These are phyloP conservation scores for Castanea mollissima DNA, from an alignment of 306 rosid species.

Conservation along the genomic window DNA sequence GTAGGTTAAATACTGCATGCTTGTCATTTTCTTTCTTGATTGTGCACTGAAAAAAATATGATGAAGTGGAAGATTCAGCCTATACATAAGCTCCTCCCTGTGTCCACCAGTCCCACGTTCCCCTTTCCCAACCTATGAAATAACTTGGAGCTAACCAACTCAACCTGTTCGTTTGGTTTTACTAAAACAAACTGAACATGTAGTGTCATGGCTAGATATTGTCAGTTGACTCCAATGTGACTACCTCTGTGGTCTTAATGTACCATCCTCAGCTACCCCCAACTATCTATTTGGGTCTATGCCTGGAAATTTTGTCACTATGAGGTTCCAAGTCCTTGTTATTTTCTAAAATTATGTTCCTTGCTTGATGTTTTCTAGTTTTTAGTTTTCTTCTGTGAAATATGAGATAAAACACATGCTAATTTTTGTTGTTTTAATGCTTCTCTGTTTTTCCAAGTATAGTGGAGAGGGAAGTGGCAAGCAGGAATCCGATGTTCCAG, in stretches of 20 bases:
- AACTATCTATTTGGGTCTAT: background rate
- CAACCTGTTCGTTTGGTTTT: background rate
- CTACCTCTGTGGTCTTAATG: background rate
- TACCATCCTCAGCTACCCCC: background rate
- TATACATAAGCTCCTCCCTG: background rate
- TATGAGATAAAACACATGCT: conserved; percentile 6
- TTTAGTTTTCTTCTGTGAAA: conserved; percentile 7
- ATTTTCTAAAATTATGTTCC: background rate
- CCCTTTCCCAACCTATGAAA: background rate
- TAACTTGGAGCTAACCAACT: background rate
- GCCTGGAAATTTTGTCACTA: background rate
- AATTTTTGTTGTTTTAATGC: conserved; percentile 22
- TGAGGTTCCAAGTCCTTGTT: conserved; percentile 1
- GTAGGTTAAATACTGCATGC: background rate
- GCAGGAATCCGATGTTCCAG: conserved; percentile 92
- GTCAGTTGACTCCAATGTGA: conserved; percentile 5
- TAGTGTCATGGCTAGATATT: conserved; percentile 8
- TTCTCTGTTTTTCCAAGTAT: conserved; percentile 35
- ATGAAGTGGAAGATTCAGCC: background rate
- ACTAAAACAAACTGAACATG: background rate
- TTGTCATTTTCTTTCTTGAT: background rate
- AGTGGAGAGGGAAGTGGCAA: conserved; percentile 99
- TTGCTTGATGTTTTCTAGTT: background rate
- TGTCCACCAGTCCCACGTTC: background rate
- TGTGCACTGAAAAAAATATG: background rate